Evolutionary conservation across 192 early-diverging fungal species (phyloP), one percentile per base, ranked within the genome.

Genomic region (Entomortierella chlamydospora): DNA sequence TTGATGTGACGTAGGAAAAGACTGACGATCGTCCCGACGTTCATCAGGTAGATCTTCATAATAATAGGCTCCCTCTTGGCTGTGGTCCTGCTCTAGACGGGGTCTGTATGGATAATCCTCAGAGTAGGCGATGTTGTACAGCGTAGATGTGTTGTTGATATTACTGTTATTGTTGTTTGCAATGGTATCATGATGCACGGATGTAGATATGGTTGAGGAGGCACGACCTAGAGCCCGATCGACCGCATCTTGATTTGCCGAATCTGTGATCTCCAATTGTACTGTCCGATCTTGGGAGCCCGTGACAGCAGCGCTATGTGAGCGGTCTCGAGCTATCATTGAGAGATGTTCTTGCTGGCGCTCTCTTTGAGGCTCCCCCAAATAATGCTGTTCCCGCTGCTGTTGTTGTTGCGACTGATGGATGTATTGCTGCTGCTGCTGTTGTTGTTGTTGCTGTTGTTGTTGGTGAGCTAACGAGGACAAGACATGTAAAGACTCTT

Each of bases 171-270:
- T 7, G 34, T 37, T 37, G 10, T 37, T 47, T 47, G 15, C 15
- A 4, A 47, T 20, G 12, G 33, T 39, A 18, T 4, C 34, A 7
- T 34, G 56, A 39, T 42, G 57, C 6, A 59, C 34, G 42, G 57
- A 42, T 22, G 23, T 23, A 11, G 56, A 34, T 28, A 57, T 15
- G 1, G 56, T 20, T 20, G 57, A 26, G 9, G 56, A 57, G 39
- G 37, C 28, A 39, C 39, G 39, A 59, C 39, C 39, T 22, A 10
- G 55, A 57, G 55, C 55, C 57, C 34, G 57, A 59, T 59, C 39
- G 57, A 59, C 39, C 17, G 39, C 20, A 59, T 43, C 39, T 5
- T 15, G 56, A 43, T 30, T 59, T 42, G 57, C 20, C 10, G 9
- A 43, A 59, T 59, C 39, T 59, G 20, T 26, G 37, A 42, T 25